Base-by-base conservation (phyloP, 257 asterid species). In the Fraxinus excelsior region DNA sequence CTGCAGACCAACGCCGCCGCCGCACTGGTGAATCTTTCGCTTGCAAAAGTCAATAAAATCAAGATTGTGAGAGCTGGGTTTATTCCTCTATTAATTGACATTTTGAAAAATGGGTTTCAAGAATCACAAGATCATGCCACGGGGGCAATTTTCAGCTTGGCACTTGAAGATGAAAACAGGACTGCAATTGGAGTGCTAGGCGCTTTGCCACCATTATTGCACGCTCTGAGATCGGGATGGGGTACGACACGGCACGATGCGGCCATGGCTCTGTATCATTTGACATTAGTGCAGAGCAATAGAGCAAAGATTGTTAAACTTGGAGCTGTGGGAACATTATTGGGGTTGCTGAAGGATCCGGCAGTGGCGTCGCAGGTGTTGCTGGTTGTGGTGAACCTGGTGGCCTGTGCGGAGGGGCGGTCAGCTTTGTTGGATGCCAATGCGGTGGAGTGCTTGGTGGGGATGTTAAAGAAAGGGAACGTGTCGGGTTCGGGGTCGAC, bases 41-140 rank as follows among this genome's bases (percentile, higher is more conserved):
- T 95, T 5, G 96, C 83, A 6, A 88, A 90, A 38, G 87, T 19
- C 28, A 95, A 95, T 25, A 93, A 93, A 70, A 75, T 93, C 18
- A 95, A 85, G 86, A 93, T 95, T 8, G 92, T 95, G 12, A 80
- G 99, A 11, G 86, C 96, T 1, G 99, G 99, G 13, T 42, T 88
- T 5, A 91, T 94, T 28, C 98, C 97, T 0, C 46, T 81, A 74
- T 35, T 95, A 78, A 88, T 91, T 28, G 98, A 92, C 37, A 70
- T 89, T 53, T 51, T 95, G 38, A 95, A 83, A 66, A 87, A 88
- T 58, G 99, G 98, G 1, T 91, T 77, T 26, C 93, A 82, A 11
- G 99, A 92, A 83, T 86, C 97, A 1, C 81, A 88, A 7, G 98
- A 92, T 77, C 98, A 95, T 81, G 99, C 97, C n/a, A 91, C 98